These are phyloP conservation scores for Botrytis aclada DNA, from an alignment of 2,329 filamentous ascomycete species.

Conservation along the genomic window DNA sequence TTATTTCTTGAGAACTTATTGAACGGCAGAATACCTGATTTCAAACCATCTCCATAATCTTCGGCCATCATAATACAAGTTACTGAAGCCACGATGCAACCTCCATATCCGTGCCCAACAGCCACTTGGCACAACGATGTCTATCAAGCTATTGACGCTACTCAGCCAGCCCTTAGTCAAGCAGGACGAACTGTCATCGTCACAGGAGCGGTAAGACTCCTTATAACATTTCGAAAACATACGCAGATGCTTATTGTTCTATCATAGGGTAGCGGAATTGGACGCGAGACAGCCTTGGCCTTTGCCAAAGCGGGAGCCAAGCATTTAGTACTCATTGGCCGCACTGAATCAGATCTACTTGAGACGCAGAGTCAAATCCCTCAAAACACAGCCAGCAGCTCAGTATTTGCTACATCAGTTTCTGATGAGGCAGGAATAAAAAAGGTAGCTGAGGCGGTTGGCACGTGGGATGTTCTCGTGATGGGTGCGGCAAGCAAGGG, in stretches of 20 bases:
- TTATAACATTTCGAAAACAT: background rate
- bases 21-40: too few species aligned
- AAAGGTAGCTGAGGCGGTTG: background rate
- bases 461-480: background rate
- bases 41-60: too few species aligned
- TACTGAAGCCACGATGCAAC: background rate
- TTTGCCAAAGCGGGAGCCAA: slow-evolving; percentile 47
- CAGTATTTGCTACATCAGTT: background rate
- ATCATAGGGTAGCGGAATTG: slow-evolving; percentile 43
- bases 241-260: too few species aligned
- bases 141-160: background rate
- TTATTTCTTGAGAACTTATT: too few species aligned
- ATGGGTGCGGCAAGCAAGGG: background rate
- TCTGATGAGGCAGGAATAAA: background rate
- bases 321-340: slow-evolving; percentile 45
- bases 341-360: slow-evolving; percentile 35
- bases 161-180: background rate
- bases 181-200: background rate
- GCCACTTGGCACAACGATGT: background rate
- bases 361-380: background rate
- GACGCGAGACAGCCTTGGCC: slow-evolving; percentile 42
- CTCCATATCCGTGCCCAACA: background rate
- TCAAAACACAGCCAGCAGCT: background rate
- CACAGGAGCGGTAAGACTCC: background rate
- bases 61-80: too few species aligned